These are phyloP conservation scores for Globisporangium cylindrosporum DNA, from an alignment of 352 stramenopile genomes.

Conservation along the genomic window DNA sequence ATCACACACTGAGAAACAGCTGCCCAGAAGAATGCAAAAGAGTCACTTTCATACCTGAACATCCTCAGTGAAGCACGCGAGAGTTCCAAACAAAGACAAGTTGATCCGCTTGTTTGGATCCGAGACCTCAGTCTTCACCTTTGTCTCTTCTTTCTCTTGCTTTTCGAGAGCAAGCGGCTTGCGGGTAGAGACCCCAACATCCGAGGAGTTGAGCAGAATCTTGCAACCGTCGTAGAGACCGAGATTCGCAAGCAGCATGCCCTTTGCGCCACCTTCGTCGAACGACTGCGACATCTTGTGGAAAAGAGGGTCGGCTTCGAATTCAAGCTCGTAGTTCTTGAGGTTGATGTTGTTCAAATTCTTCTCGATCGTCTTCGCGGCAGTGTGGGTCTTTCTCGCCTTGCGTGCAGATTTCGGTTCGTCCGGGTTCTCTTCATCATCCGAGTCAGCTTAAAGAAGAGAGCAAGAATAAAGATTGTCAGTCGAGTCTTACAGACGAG, in stretches of 20 bases:
- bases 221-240: conserved; percentile 87
- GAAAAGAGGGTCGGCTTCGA: conserved; percentile 89
- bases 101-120: conserved; percentile 36
- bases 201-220: conserved; percentile 76
- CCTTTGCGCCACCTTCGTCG: conserved; percentile 89
- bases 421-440: conserved; percentile 28
- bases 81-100: conserved; percentile 41
- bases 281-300: conserved; percentile 93
- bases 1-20: not conserved
- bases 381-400: conserved; percentile 37
- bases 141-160: conserved; percentile 20
- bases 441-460: conserved; percentile 14
- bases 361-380: conserved; percentile 79
- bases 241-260: conserved; percentile 92
- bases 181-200: conserved; percentile 62
- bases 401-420: conserved; percentile 36
- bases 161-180: conserved; percentile 23
- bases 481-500: not conserved
- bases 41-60: conserved; percentile 34
- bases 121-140: conserved; percentile 19
- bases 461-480: not conserved
- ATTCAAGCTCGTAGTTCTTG: conserved; percentile 85
- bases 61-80: conserved; percentile 55
- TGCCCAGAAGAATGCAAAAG: not conserved
- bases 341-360: conserved; percentile 88